Evolutionary conservation across 805 yeast species (phyloP).

Genomic region (Candida maltosa): DNA sequence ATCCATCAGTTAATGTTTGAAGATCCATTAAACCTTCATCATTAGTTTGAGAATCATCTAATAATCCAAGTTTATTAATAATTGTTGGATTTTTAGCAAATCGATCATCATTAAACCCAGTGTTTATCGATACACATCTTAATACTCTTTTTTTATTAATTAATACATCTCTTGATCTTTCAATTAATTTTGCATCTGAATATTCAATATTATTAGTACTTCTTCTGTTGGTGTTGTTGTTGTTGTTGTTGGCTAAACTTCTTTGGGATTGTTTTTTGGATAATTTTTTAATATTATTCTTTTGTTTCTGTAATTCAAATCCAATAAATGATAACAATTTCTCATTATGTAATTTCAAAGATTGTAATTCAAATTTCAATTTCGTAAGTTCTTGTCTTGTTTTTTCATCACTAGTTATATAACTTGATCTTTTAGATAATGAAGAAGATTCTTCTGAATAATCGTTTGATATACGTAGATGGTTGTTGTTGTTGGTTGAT

Average conservation of each 20-base stretch:
- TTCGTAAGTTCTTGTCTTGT: constrained; percentile 48
- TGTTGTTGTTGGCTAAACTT: constrained; percentile 11
- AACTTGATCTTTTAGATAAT: constrained; percentile 32
- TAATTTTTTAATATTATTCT: constrained; percentile 37
- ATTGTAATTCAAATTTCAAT: constrained; percentile 51
- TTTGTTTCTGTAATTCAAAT: constrained; percentile 49
- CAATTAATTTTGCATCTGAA: constrained; percentile 52
- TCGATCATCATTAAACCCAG: constrained; percentile 11
- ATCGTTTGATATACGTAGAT: constrained; percentile 10
- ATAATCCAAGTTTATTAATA: constrained; percentile 2
- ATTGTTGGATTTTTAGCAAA: neutral
- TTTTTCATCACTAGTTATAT: constrained; percentile 24
- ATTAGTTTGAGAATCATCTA: constrained; percentile 13
- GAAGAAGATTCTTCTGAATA: constrained; percentile 12
- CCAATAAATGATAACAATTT: constrained; percentile 56
- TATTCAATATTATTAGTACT: constrained; percentile 33
- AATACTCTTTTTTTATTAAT: constrained; percentile 41
- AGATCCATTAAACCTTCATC: too few relatives aligned
- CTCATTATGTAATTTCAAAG: constrained; percentile 53
- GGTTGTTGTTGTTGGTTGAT: constrained; percentile 1
- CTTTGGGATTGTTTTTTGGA: constrained; percentile 32
- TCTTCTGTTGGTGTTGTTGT: too few relatives aligned
- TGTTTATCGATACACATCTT: constrained; percentile 34
- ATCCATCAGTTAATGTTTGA: neutral
- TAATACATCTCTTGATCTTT: constrained; percentile 44